These are phyloP conservation scores for Mercurialis annua DNA, from an alignment of 345 rosid species.

Conservation along the genomic window DNA sequence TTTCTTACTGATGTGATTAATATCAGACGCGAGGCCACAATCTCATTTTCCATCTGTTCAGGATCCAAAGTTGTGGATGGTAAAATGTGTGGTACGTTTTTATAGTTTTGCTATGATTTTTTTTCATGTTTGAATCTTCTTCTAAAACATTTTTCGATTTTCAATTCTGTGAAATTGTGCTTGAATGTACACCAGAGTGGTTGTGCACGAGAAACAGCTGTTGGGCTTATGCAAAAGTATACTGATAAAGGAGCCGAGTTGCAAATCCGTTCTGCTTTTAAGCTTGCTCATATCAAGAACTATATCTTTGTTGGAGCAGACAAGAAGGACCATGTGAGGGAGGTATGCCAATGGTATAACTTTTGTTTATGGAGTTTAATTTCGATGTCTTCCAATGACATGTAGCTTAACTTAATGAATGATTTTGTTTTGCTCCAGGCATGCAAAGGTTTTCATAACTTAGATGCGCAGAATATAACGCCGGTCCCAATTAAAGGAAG, in stretches of 20 bases:
- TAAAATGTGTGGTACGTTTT: conserved; percentile 56
- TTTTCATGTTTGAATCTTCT: not conserved
- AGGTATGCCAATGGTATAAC: conserved; percentile 44
- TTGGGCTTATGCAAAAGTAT: conserved; percentile 89
- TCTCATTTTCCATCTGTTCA: conserved; percentile 94
- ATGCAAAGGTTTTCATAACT: conserved; percentile 82
- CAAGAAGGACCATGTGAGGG: conserved; percentile 93
- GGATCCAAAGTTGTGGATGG: conserved; percentile 85
- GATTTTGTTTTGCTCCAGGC: conserved; percentile 47
- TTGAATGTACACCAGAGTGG: conserved; percentile 60
- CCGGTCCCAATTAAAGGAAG: conserved; percentile 94
- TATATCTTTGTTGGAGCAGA: conserved; percentile 85
- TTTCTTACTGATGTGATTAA: not conserved
- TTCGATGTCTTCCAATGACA: not conserved
- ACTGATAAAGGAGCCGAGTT: conserved; percentile 81
- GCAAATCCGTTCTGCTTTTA: conserved; percentile 82
- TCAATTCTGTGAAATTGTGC: conserved; percentile 2
- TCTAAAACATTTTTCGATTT: not conserved
- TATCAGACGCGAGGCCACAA: conserved; percentile 95
- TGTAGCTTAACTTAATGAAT: not conserved
- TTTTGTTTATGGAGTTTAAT: not conserved
- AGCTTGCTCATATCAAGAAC: conserved; percentile 91
- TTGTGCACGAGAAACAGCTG: conserved; percentile 82
- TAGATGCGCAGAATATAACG: conserved; percentile 64
- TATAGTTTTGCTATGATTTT: not conserved